Evolutionary conservation across 1,284 basidiomycete genomes (phyloP).

Genomic region (Taiwanofungus camphoratus): DNA sequence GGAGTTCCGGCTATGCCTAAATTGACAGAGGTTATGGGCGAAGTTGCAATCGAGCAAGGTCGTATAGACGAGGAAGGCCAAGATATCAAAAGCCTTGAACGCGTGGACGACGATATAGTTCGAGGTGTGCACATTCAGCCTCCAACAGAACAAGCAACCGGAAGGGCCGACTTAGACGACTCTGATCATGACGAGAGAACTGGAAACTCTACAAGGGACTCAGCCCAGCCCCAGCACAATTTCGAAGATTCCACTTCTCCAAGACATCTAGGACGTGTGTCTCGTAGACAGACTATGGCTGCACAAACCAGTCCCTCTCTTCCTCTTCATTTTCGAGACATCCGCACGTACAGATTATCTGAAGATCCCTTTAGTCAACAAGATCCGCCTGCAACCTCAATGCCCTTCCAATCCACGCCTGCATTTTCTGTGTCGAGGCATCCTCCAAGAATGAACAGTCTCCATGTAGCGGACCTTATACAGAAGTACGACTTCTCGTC

Average conservation of each 20-base stretch:
- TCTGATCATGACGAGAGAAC: conserved; percentile 23
- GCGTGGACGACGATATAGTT: conserved; percentile 32
- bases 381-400: conserved; percentile 37
- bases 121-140: conserved; percentile 13
- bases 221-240: neutral
- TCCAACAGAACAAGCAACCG: conserved; percentile 35
- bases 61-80: conserved; percentile 54
- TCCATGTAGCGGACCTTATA: conserved; percentile 50
- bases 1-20: conserved; percentile 75
- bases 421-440: conserved; percentile 47
- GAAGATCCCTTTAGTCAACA: conserved; percentile 72
- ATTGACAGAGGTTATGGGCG: conserved; percentile 68
- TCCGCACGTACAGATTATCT: conserved; percentile 51
- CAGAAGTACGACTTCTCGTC: conserved; percentile 63
- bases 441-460: conserved; percentile 37
- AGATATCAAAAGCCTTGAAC: conserved; percentile 44
- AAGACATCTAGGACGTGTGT: conserved; percentile 15
- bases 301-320: conserved; percentile 69
- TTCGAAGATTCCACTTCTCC: conserved; percentile 3
- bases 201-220: conserved; percentile 9
- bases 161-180: conserved; percentile 26
- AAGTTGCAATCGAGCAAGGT: conserved; percentile 88
- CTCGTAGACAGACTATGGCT: conserved; percentile 46
- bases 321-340: conserved; percentile 49
- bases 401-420: conserved; percentile 63